phyloP scores from a whole-genome alignment of 192 early-diverging fungal genomes.

The Linderina pennispora region DNA sequence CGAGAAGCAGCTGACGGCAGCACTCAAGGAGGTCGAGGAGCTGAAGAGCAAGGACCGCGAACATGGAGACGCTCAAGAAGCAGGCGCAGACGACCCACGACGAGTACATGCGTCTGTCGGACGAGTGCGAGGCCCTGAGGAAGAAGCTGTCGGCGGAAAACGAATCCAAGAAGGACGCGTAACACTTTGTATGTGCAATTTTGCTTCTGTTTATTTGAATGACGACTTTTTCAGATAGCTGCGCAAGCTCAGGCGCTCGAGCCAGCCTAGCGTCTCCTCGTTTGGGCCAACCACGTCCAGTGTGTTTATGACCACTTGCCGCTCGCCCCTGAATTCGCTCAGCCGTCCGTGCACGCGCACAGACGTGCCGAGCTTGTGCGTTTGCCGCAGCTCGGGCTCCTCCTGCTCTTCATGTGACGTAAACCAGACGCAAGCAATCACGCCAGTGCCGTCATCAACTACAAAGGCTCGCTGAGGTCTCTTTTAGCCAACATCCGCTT shows the following conservation, averaged over 20 bases:
- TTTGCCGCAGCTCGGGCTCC: slow-evolving; percentile 1
- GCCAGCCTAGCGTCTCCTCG: slow-evolving; percentile 32
- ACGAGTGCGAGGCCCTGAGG: slow-evolving; percentile 30
- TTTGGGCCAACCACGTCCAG: slow-evolving; percentile 17
- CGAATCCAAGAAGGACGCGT: slow-evolving; percentile 45
- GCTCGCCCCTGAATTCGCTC: slow-evolving; percentile 18
- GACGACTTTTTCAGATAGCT: slow-evolving; percentile 1
- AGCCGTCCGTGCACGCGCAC: slow-evolving; percentile 29
- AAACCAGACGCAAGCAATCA: slow-evolving; percentile 32
- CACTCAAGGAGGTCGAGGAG: slow-evolving; percentile 41
- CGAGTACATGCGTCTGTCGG: slow-evolving; percentile 48
- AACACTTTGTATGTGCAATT: neutral
- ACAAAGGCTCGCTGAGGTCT: slow-evolving; percentile 1
- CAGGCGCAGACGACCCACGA: slow-evolving; percentile 43
- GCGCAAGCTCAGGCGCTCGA: slow-evolving; percentile 34
- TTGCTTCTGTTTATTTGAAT: neutral
- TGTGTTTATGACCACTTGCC: slow-evolving; percentile 20
- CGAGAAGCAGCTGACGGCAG: slow-evolving; percentile 29
- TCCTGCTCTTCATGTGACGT: slow-evolving; percentile 18
- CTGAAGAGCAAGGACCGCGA: slow-evolving; percentile 35
- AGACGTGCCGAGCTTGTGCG: slow-evolving; percentile 15
- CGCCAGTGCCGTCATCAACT: slow-evolving; percentile 43
- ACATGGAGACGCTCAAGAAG: slow-evolving; percentile 47
- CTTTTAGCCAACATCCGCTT: neutral
- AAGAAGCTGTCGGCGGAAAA: slow-evolving; percentile 22